Evolutionary conservation across 495 filamentous ascomycete species (phyloP).

Genomic region (Neurospora sp.): DNA sequence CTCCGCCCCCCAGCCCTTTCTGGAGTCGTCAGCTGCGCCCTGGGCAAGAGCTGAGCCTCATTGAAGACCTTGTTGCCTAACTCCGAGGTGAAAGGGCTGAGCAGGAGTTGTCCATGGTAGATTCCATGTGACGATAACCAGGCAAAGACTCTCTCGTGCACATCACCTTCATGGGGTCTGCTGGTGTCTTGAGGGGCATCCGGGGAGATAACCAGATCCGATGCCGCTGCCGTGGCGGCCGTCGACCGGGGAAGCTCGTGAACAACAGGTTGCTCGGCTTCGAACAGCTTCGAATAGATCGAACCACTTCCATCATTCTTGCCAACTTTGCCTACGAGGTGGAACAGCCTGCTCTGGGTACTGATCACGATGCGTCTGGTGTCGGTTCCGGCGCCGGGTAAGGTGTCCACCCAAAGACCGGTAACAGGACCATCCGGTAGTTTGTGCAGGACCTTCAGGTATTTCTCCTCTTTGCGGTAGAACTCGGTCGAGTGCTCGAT

Average conservation of each 20-base stretch:
- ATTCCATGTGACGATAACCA: conserved; percentile 86
- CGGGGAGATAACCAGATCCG: conserved; percentile 64
- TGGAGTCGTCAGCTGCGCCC: conserved; percentile 55
- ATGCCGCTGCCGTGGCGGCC: conserved; percentile 45
- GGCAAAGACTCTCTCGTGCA: conserved; percentile 64
- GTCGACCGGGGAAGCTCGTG: conserved; percentile 55
- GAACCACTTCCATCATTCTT: conserved; percentile 71
- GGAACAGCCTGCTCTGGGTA: conserved; percentile 62
- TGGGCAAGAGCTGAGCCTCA: conserved; percentile 65
- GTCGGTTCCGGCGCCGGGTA: conserved; percentile 53
- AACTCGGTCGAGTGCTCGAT: conserved; percentile 91
- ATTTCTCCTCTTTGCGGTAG: conserved; percentile 89
- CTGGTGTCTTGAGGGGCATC: conserved; percentile 48
- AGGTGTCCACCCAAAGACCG: conserved; percentile 68
- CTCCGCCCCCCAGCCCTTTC: conserved; percentile 50
- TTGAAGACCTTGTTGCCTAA: conserved; percentile 57
- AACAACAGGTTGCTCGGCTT: conserved; percentile 64
- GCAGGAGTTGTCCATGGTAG: conserved; percentile 69
- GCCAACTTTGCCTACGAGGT: conserved; percentile 68
- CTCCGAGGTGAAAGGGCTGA: conserved; percentile 36
- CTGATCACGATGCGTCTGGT: conserved; percentile 65
- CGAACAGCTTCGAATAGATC: conserved; percentile 80
- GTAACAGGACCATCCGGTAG: conserved; percentile 66
- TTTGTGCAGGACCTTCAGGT: conserved; percentile 71
- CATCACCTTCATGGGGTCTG: conserved; percentile 23